Conservation (phyloP, 1,284 basidiomycete genomes). For the Jaminaea rosea region DNA sequence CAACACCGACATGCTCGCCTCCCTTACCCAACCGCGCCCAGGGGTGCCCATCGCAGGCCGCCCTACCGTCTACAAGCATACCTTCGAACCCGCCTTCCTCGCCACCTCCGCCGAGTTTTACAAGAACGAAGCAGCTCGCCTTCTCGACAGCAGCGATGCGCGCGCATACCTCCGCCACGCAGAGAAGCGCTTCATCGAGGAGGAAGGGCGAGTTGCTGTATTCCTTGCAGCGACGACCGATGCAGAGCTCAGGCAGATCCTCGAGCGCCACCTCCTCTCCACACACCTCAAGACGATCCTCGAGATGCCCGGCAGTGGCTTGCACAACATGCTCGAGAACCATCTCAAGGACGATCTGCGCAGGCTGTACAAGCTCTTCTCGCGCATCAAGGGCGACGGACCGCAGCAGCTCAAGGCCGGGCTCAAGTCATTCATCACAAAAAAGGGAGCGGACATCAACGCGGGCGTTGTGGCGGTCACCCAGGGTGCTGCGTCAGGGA, state of each 20-base stretch:
- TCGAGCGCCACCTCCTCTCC: constrained; percentile 69
- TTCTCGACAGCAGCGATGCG: constrained; percentile 69
- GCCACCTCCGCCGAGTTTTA: constrained; percentile 74
- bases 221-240: constrained; percentile 75
- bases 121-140: constrained; percentile 61
- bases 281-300: constrained; percentile 69
- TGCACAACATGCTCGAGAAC: constrained; percentile 77
- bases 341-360: constrained; percentile 69
- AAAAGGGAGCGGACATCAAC: constrained; percentile 75
- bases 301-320: constrained; percentile 71
- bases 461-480: constrained; percentile 45
- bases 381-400: constrained; percentile 55
- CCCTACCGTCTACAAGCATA: constrained; percentile 67
- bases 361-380: constrained; percentile 71
- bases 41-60: constrained; percentile 3
- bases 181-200: constrained; percentile 71
- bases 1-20: constrained; percentile 75
- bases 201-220: constrained; percentile 76
- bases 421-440: constrained; percentile 66
- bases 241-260: constrained; percentile 61
- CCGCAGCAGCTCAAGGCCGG: constrained; percentile 60
- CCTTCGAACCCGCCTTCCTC: constrained; percentile 77
- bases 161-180: constrained; percentile 76
- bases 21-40: constrained; percentile 53
- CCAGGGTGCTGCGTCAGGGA: constrained; percentile 5